Percentiles rank a stretch among this genome's conserved stretches.
Conservation (phyloP, 306 rosid genomes). For the Begonia fuchsioides region DNA sequence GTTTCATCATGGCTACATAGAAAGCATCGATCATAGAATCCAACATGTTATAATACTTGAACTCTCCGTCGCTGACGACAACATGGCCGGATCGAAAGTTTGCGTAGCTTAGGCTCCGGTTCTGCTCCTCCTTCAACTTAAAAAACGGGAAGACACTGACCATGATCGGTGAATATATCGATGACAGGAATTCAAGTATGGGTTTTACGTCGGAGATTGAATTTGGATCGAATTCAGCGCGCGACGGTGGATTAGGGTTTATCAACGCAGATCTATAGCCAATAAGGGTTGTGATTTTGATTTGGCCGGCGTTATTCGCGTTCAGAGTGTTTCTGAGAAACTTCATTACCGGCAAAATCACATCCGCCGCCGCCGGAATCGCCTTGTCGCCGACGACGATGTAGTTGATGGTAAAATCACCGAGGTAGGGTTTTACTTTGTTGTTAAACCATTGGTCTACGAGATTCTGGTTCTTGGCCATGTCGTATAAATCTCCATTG, state of each 20-base stretch:
- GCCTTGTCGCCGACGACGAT: slow-evolving; percentile 17
- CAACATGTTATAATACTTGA: slow-evolving; percentile 14
- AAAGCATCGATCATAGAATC: slow-evolving; percentile 26
- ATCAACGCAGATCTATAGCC: neutral
- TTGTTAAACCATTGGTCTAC: slow-evolving; percentile 13
- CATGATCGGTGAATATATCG: slow-evolving; percentile 14
- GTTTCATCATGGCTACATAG: slow-evolving; percentile 13
- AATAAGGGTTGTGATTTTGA: slow-evolving; percentile 20
- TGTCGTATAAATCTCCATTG: slow-evolving; percentile 1
- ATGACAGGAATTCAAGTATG: slow-evolving; percentile 9
- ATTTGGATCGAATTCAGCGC: slow-evolving; percentile 4
- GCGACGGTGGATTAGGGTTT: slow-evolving; percentile 14
- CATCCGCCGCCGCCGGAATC: slow-evolving; percentile 5
- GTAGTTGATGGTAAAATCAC: slow-evolving; percentile 6
- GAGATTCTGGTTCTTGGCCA: slow-evolving; percentile 8
- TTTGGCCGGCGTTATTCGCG: neutral
- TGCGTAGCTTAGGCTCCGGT: slow-evolving; percentile 6
- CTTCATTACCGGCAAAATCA: slow-evolving; percentile 11
- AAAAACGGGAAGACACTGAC: slow-evolving; percentile 19
- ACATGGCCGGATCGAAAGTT: neutral
- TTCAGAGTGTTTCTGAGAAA: slow-evolving; percentile 6
- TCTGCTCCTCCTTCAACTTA: too few relatives aligned
- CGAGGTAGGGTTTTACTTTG: slow-evolving; percentile 9
- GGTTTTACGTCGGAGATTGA: neutral
- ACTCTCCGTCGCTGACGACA: slow-evolving; percentile 1